Conservation (phyloP, 1,139 yeast species). For the Pichia sp. region DNA sequence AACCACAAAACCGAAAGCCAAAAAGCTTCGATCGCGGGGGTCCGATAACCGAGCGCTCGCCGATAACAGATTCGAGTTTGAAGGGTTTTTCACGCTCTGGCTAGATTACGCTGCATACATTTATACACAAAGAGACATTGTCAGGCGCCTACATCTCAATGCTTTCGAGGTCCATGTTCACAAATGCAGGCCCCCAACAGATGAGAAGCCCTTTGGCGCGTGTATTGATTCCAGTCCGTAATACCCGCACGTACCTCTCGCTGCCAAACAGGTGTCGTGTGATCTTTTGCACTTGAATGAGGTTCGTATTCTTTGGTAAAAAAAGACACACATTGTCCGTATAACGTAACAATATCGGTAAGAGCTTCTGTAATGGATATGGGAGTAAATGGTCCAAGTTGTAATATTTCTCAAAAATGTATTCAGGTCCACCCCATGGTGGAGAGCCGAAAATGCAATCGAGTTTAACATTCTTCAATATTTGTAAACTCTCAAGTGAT, state of each 20-base stretch:
- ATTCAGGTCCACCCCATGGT: slow-evolving; percentile 95
- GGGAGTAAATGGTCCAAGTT: slow-evolving; percentile 55
- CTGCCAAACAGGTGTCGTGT: slow-evolving; percentile 42
- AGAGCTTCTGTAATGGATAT: slow-evolving; percentile 38
- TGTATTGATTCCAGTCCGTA: slow-evolving; percentile 38
- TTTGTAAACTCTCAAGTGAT: slow-evolving; percentile 11
- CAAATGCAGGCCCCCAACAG: slow-evolving; percentile 45
- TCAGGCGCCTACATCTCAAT: too few relatives aligned
- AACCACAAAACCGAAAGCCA: too few relatives aligned
- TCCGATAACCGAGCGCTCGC: too few relatives aligned
- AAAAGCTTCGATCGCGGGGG: too few relatives aligned
- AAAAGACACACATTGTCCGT: slow-evolving; percentile 56
- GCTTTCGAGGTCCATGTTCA: slow-evolving; percentile 8
- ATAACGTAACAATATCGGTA: slow-evolving; percentile 36
- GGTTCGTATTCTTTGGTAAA: slow-evolving; percentile 65
- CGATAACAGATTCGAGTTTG: too few relatives aligned
- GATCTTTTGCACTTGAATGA: slow-evolving; percentile 46
- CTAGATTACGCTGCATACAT: too few relatives aligned
- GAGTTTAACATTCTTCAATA: slow-evolving; percentile 28
- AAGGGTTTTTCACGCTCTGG: too few relatives aligned
- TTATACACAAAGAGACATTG: too few relatives aligned
- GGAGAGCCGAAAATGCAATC: slow-evolving; percentile 82
- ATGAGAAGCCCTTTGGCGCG: slow-evolving; percentile 49
- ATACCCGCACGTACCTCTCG: slow-evolving; percentile 39
- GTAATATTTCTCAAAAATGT: slow-evolving; percentile 39